Evolutionary conservation across 75 land plant species (phyloP).

Genomic region (Pinus tabuliformis): DNA sequence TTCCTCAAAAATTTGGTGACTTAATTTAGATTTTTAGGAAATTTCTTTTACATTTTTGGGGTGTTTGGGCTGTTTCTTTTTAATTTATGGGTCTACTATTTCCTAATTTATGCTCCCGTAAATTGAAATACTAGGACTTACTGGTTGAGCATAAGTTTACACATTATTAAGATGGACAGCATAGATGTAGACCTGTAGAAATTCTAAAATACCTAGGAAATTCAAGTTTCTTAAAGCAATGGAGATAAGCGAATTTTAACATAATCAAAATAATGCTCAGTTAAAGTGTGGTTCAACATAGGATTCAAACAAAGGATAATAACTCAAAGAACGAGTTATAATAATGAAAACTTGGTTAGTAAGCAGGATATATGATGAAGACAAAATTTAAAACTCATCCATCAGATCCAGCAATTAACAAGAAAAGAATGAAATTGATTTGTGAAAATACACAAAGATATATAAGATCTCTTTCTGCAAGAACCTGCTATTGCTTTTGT

Average conservation of each 20-base stretch:
- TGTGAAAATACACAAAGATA: not conserved
- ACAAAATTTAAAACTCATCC: not conserved
- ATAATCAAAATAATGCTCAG: not conserved
- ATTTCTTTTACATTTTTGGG: too few relatives aligned
- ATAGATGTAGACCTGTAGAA: not conserved
- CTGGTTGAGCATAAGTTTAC: not conserved
- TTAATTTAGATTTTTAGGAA: too few relatives aligned
- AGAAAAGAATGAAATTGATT: not conserved
- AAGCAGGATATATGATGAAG: not conserved
- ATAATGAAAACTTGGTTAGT: not conserved
- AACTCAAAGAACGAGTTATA: not conserved
- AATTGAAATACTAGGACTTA: not conserved
- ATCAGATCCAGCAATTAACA: not conserved
- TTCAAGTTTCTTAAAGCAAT: not conserved
- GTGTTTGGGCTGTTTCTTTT: too few relatives aligned
- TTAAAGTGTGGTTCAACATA: not conserved
- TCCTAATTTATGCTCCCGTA: not conserved
- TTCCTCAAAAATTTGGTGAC: too few relatives aligned
- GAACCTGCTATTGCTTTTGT: slow-evolving; percentile 86
- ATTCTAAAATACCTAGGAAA: not conserved
- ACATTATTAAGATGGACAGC: not conserved
- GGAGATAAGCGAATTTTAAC: not conserved
- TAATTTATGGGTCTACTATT: not conserved
- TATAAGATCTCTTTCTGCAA: not conserved
- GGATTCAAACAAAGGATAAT: not conserved